Evolutionary conservation across 2,329 filamentous ascomycete species (phyloP).

Genomic region (Fusarium sp.): DNA sequence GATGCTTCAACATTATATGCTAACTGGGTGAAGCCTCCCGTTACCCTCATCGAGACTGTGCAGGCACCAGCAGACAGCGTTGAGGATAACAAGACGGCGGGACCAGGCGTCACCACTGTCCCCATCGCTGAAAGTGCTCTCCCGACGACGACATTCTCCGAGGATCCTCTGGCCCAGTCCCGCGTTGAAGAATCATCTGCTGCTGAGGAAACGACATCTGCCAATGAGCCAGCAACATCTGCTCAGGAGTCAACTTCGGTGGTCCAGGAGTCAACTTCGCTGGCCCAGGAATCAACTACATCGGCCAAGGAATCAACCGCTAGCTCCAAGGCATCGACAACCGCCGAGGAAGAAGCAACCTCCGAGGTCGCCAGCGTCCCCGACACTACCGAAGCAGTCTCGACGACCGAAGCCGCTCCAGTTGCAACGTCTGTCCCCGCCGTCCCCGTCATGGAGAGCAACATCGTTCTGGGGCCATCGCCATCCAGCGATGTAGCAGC

Average conservation of each 20-base stretch:
- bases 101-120: slow-evolving; percentile 47
- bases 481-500: neutral
- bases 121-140: slow-evolving; percentile 43
- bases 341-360: neutral
- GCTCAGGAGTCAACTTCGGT: neutral
- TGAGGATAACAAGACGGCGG: slow-evolving; percentile 14
- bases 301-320: neutral
- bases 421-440: slow-evolving; percentile 18
- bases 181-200: slow-evolving; percentile 4
- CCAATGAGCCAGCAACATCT: neutral
- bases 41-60: slow-evolving; percentile 38
- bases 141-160: slow-evolving; percentile 46
- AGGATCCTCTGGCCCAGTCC: slow-evolving; percentile 28
- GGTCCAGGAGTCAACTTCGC: neutral
- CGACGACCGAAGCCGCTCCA: neutral
- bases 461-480: slow-evolving; percentile 40
- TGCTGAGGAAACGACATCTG: neutral
- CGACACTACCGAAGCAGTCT: slow-evolving; percentile 1
- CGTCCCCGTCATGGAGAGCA: slow-evolving; percentile 24
- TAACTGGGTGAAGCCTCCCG: slow-evolving; percentile 23
- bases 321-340: neutral
- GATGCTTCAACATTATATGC: neutral
- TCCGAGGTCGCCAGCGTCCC: neutral
- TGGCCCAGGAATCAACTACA: neutral
- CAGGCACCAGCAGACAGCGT: slow-evolving; percentile 5